Percentiles rank a stretch among this genome's conserved stretches.
Evolutionary conservation across 1,139 yeast genomes (phyloP).

Genomic region (Suhomyces ambrosiae): DNA sequence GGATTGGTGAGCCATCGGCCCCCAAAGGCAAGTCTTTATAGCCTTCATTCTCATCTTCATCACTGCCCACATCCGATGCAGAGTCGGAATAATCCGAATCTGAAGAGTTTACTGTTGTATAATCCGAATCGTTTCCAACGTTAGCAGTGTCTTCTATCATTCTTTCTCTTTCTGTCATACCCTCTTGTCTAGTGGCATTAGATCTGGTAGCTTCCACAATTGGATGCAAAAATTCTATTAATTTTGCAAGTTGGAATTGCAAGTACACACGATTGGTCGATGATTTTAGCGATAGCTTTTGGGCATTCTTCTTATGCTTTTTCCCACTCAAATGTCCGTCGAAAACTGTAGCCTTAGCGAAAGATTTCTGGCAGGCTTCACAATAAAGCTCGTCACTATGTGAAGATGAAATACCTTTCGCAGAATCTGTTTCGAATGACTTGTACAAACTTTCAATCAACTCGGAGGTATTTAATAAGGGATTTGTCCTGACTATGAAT

Average conservation of each 20-base stretch:
- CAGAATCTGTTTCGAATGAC: conserved; percentile 11
- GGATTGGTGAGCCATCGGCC: conserved; percentile 89
- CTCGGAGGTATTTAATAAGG: conserved; percentile 46
- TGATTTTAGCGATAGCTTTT: background rate
- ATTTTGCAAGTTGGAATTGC: conserved; percentile 6
- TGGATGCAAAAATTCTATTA: conserved; percentile 38
- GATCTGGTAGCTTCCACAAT: conserved; percentile 52
- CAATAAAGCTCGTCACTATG: conserved; percentile 55
- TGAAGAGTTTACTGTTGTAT: conserved; percentile 25
- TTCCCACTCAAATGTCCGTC: conserved; percentile 73
- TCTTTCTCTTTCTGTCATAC: conserved; percentile 75
- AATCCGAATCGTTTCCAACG: conserved; percentile 41
- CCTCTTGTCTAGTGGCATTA: conserved; percentile 66
- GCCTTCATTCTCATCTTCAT: conserved; percentile 27
- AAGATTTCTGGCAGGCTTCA: conserved; percentile 61
- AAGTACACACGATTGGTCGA: background rate
- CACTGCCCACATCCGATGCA: conserved; percentile 30
- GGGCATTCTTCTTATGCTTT: conserved; percentile 63
- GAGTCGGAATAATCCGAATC: conserved; percentile 23
- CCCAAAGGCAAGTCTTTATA: conserved; percentile 71
- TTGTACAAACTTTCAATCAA: conserved; percentile 33
- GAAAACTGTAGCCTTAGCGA: conserved; percentile 67
- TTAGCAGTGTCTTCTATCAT: conserved; percentile 47
- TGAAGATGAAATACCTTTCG: conserved; percentile 19
- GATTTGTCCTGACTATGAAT: conserved; percentile 51